Percentiles rank a stretch among this genome's conserved stretches.
phyloP scores from a whole-genome alignment of 176 grass and related monocot species.

The Juncus effusus region DNA sequence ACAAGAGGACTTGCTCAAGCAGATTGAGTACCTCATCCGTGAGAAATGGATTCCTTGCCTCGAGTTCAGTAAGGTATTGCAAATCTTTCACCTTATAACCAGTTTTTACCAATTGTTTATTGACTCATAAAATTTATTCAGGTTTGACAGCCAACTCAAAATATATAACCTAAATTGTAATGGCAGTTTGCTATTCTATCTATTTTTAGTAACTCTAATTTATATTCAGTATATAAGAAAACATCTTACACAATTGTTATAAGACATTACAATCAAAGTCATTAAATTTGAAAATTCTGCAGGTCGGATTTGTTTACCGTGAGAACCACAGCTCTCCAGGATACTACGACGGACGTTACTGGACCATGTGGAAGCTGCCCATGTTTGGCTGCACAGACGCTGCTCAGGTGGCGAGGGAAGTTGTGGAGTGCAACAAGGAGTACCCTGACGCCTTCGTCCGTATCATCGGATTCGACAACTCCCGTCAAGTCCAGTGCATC shows the following conservation, averaged over 20 bases:
- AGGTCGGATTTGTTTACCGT: constrained; percentile 32
- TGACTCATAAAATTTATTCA: background rate
- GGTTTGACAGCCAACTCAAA: background rate
- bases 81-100: background rate
- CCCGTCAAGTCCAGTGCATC: constrained; percentile 48
- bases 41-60: constrained; percentile 36
- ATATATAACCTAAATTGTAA: background rate
- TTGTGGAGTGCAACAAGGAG: constrained; percentile 35
- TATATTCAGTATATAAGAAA: background rate
- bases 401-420: constrained; percentile 26
- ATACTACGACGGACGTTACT: constrained; percentile 40
- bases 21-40: constrained; percentile 40
- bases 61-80: constrained; percentile 37
- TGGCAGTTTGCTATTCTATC: background rate
- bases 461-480: constrained; percentile 54
- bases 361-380: constrained; percentile 51
- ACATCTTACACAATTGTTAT: background rate
- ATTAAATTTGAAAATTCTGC: background rate
- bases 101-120: background rate
- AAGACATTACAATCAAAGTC: background rate
- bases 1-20: constrained; percentile 27
- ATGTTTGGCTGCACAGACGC: constrained; percentile 43
- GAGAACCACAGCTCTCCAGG: constrained; percentile 29
- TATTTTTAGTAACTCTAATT: background rate
- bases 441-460: constrained; percentile 41